phyloP scores from a whole-genome alignment of 2,329 filamentous ascomycete species.

The Epichloe uncinata region DNA sequence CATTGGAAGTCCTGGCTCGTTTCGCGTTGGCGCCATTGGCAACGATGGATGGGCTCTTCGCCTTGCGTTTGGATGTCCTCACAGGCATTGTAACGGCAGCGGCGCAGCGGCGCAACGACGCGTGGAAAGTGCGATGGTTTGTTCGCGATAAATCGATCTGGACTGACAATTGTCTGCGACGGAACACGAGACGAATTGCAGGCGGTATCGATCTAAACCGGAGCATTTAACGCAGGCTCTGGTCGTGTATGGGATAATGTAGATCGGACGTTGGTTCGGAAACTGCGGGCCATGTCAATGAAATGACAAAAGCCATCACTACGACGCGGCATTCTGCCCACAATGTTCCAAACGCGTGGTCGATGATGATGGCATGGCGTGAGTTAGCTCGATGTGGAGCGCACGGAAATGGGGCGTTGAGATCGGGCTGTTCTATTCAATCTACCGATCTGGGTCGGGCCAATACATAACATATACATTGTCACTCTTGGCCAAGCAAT shows the following conservation, averaged over 20 bases:
- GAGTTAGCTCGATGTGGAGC: constrained; percentile 16
- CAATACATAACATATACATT: background rate
- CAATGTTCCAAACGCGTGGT: background rate
- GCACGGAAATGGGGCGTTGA: constrained; percentile 16
- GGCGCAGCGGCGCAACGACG: background rate
- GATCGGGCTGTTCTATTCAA: constrained; percentile 13
- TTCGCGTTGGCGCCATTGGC: constrained; percentile 15
- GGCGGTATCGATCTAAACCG: background rate
- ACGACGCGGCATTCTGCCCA: background rate
- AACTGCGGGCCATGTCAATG: background rate
- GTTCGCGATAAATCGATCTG: background rate
- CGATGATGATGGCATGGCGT: constrained; percentile 15
- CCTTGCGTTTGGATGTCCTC: constrained; percentile 17
- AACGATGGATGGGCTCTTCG: constrained; percentile 10
- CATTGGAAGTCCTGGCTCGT: constrained; percentile 21
- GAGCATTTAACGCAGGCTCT: background rate
- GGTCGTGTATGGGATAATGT: background rate
- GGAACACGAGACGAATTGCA: background rate
- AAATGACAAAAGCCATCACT: background rate
- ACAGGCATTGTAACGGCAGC: constrained; percentile 16
- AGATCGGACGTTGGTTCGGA: background rate
- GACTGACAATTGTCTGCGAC: background rate
- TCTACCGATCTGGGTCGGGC: background rate
- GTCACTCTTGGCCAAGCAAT: background rate
- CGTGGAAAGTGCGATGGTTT: background rate